Percentiles rank a stretch among this genome's conserved stretches.
Evolutionary conservation across 768 basidiomycete species (phyloP).

Genomic region (Agaricus blazei): DNA sequence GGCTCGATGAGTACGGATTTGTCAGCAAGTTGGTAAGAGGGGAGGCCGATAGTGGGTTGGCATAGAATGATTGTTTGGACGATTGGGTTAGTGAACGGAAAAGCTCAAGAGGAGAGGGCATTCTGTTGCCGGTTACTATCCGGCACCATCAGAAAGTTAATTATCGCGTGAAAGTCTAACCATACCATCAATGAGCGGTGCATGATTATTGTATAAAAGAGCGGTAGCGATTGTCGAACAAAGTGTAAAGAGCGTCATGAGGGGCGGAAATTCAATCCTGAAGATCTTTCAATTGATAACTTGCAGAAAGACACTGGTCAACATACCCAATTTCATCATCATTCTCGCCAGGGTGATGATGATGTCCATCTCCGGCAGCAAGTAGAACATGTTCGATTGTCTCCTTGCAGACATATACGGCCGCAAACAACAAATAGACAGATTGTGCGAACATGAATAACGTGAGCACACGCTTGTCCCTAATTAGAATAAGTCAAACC

Average conservation of each 20-base stretch:
- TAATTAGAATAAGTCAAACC: slow-evolving; percentile 20
- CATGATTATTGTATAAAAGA: slow-evolving; percentile 56
- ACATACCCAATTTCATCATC: slow-evolving; percentile 40
- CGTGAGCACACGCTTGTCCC: slow-evolving; percentile 63
- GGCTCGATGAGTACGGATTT: slow-evolving; percentile 73
- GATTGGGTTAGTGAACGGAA: slow-evolving; percentile 40
- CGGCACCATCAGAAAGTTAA: background rate
- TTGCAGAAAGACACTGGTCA: too few species aligned
- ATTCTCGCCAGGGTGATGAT: slow-evolving; percentile 55
- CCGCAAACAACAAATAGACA: slow-evolving; percentile 91
- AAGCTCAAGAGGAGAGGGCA: slow-evolving; percentile 48
- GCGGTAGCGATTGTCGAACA: slow-evolving; percentile 54
- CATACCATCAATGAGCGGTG: slow-evolving; percentile 56
- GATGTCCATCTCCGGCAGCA: slow-evolving; percentile 59
- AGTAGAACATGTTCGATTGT: slow-evolving; percentile 89
- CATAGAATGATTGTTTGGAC: slow-evolving; percentile 19
- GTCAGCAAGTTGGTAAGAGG: slow-evolving; percentile 39
- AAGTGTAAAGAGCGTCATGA: slow-evolving; percentile 51
- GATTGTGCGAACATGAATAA: slow-evolving; percentile 82
- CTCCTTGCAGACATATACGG: slow-evolving; percentile 96
- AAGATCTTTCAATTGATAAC: slow-evolving; percentile 4
- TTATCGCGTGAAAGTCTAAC: background rate
- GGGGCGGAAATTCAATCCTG: slow-evolving; percentile 66
- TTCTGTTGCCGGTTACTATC: slow-evolving; percentile 56
- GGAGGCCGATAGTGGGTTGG: slow-evolving; percentile 29